Conservation (phyloP, 768 basidiomycete genomes). For the Phylloporus scabripes region DNA sequence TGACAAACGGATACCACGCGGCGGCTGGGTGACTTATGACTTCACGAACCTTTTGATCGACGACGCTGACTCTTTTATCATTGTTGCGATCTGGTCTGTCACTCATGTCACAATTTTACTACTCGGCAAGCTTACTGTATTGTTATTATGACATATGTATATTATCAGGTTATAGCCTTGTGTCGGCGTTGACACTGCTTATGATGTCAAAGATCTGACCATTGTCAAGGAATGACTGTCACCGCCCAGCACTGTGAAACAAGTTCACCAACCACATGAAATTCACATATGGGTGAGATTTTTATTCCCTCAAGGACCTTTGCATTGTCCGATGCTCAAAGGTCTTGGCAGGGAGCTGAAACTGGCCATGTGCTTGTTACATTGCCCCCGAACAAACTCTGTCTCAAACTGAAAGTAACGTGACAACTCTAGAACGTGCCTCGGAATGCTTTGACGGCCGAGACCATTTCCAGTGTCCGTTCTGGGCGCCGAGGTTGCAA, state of each 20-base stretch:
- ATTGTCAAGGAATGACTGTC: not conserved
- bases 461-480: not conserved
- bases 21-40: not conserved
- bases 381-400: not conserved
- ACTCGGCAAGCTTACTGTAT: constrained; percentile 1
- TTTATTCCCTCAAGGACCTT: not conserved
- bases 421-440: not conserved
- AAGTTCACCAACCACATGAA: not conserved
- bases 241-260: not conserved
- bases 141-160: not conserved
- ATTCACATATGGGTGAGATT: constrained; percentile 8
- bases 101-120: not conserved
- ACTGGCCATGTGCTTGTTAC: not conserved
- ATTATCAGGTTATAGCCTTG: not conserved
- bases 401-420: not conserved
- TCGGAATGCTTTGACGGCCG: not conserved
- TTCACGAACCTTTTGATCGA: not conserved
- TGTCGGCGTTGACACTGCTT: not conserved
- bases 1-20: not conserved
- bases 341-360: not conserved
- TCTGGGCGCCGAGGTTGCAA: not conserved
- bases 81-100: constrained; percentile 1
- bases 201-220: not conserved
- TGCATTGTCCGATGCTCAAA: not conserved
- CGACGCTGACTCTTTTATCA: not conserved